A percentile compares a stretch with the other conserved stretches of the same genome.
Conservation (phyloP, 305 asterid genomes). For the Fraxinus dipetala region DNA sequence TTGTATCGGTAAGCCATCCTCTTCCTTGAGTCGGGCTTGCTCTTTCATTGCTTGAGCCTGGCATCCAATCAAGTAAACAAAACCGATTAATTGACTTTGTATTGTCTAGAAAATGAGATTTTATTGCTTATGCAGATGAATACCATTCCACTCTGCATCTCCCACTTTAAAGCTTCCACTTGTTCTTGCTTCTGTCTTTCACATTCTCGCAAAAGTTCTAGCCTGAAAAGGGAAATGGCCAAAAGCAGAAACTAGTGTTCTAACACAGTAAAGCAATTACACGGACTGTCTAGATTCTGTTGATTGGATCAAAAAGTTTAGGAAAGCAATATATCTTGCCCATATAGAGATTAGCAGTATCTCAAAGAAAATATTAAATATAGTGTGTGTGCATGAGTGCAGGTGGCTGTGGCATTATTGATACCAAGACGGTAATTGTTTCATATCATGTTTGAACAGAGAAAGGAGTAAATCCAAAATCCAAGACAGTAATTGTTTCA, state of each 20-base stretch:
- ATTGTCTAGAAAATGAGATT: background rate
- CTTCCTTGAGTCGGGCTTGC: conserved; percentile 91
- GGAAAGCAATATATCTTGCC: background rate
- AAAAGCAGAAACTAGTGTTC: background rate
- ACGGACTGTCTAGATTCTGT: background rate
- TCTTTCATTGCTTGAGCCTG: conserved; percentile 99
- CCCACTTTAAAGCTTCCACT: conserved; percentile 64
- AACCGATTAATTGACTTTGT: background rate
- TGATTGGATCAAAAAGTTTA: background rate
- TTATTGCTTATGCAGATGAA: conserved; percentile 2
- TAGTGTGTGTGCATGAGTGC: background rate
- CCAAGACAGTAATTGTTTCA: too few species aligned
- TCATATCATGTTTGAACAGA: background rate
- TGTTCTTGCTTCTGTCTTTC: conserved; percentile 74
- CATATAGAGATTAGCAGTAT: background rate
- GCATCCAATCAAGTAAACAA: conserved; percentile 3
- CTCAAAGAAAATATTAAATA: background rate
- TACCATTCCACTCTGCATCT: conserved; percentile 97
- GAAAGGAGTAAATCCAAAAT: background rate
- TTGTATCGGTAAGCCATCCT: conserved; percentile 93
- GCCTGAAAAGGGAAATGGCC: conserved; percentile 40
- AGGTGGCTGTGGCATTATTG: background rate
- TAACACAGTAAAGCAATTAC: background rate
- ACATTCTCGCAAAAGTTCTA: conserved; percentile 67
- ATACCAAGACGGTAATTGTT: background rate